Base-by-base conservation (phyloP, 1,284 basidiomycete species). In the Rhodotorula sp. region DNA sequence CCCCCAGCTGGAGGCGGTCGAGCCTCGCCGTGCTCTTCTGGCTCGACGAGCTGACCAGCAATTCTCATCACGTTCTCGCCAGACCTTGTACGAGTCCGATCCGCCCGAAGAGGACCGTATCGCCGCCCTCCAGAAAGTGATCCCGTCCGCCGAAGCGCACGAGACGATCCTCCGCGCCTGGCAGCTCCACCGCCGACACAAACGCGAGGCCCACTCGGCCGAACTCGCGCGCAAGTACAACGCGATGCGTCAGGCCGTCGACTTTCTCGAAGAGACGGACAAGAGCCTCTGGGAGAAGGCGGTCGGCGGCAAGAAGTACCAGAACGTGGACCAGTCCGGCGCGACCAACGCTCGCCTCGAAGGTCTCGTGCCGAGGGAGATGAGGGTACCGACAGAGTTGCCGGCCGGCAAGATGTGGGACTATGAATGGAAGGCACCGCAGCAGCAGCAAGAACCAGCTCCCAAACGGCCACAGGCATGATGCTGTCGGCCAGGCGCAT, bases 121-220 rank as follows among this genome's bases (percentile, higher is more conserved):
- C 33, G 71, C 64, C 62, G 71, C 74, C 12, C 62, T 77, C 6
- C 58, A 64, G 55, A 66, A 65, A 18, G 76, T 70, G 33, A 67
- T 78, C 30, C 71, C 70, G 18, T 68, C 76, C 46, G 46, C 63
- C 33, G 93, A 97, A 81, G 92, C 92, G 0, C 93, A 98, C 83
- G 88, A 93, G 76, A 98, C 94, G 12, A 93, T 98, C 73, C 90
- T 91, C 75, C 88, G 95, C 51, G 95, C 95, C 6, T 98, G 91
- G 90, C 83, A 89, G 66, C 85, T 98, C 29, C 88, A 90, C 82
- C 86, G 88, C 77, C 86, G 93, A 48, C 87, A 90, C 77, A 77
- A 87, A 67, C 86, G 93, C 60, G 87, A 89, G 79, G 82, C 83
- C 76, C 86, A 89, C 56, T 37, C 42, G 1, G 53, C 45, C 24